phyloP scores from a whole-genome alignment of 176 grass and related monocot genomes.

The Oryza meridionalis region DNA sequence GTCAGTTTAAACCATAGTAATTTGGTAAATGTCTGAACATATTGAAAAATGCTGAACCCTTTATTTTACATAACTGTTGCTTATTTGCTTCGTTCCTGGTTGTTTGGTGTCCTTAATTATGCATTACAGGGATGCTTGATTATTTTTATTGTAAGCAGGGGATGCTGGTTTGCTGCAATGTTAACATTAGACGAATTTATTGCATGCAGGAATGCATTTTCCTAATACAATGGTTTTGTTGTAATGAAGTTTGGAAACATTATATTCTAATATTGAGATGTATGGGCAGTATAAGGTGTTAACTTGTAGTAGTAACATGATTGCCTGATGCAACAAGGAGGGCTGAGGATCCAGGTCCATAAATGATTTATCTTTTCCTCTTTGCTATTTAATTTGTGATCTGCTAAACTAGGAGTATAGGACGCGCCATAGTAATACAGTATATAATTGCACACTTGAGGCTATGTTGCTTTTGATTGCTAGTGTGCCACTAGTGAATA shows the following conservation, averaged over 20 bases:
- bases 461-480: not conserved
- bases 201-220: not conserved
- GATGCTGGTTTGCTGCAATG: not conserved
- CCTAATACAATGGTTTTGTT: not conserved
- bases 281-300: not conserved
- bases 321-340: not conserved
- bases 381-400: not conserved
- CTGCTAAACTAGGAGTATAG: not conserved
- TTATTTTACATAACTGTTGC: not conserved
- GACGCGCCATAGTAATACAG: not conserved
- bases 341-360: not conserved
- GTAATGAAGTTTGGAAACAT: not conserved
- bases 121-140: not conserved
- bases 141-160: not conserved
- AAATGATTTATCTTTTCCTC: not conserved
- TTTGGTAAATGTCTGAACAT: conserved; percentile 11
- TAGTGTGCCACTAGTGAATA: not conserved
- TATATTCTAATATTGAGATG: not conserved
- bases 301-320: not conserved
- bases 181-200: conserved; percentile 18
- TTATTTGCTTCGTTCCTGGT: not conserved
- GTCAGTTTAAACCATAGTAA: not conserved
- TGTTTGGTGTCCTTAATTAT: not conserved
- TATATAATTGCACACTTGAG: not conserved
- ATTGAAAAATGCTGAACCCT: not conserved